These are phyloP conservation scores for Diaporthe sp. DNA, from an alignment of 2,329 filamentous ascomycete genomes.

Conservation along the genomic window DNA sequence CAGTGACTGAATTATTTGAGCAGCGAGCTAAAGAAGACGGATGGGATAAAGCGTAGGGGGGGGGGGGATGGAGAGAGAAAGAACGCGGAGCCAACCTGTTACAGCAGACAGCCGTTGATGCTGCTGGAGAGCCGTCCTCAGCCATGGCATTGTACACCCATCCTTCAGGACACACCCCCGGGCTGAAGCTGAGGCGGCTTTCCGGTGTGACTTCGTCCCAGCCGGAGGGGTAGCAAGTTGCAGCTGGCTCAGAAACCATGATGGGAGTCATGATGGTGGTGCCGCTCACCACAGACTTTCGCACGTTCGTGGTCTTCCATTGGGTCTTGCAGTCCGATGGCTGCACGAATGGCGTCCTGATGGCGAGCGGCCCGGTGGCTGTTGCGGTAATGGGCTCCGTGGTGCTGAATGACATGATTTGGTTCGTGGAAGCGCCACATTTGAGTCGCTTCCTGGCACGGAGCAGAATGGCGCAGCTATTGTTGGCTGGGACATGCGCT, in stretches of 20 bases:
- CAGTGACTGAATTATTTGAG: background rate
- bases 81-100: background rate
- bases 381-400: background rate
- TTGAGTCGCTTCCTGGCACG: background rate
- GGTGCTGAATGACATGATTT: background rate
- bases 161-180: background rate
- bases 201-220: background rate
- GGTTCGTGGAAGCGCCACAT: background rate
- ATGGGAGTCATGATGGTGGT: background rate
- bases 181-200: slow-evolving; percentile 9
- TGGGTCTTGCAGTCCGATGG: slow-evolving; percentile 4
- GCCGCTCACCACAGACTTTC: background rate
- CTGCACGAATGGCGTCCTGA: slow-evolving; percentile 10
- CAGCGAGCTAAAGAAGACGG: background rate
- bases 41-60: background rate
- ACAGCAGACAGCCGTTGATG: slow-evolving; percentile 1
- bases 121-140: background rate
- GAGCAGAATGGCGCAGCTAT: background rate
- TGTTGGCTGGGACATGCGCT: slow-evolving; percentile 1
- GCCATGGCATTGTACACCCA: slow-evolving; percentile 12
- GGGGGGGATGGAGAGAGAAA: background rate
- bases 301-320: slow-evolving; percentile 8
- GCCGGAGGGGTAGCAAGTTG: slow-evolving; percentile 3
- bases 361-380: background rate
- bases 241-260: slow-evolving; percentile 1